phyloP scores from a whole-genome alignment of 2,329 filamentous ascomycete genomes.

The Scleromitrula shiraiana region DNA sequence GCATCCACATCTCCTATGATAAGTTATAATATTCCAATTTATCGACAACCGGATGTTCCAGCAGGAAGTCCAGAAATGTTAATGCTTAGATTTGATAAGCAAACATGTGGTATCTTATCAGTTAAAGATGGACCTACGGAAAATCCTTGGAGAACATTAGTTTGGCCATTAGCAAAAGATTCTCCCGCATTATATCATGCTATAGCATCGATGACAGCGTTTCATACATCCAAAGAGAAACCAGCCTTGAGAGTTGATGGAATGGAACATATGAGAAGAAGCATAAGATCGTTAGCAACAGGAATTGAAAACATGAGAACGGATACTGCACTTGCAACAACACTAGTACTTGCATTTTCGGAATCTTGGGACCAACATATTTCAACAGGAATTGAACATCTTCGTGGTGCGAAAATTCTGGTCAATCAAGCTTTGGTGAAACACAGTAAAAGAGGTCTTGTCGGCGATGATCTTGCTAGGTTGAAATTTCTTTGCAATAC shows the following conservation, averaged over 20 bases:
- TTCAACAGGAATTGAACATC: slow-evolving; percentile 59
- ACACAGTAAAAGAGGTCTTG: slow-evolving; percentile 36
- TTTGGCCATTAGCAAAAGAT: slow-evolving; percentile 60
- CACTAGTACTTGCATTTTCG: slow-evolving; percentile 58
- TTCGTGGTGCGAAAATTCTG: slow-evolving; percentile 57
- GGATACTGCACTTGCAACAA: slow-evolving; percentile 62
- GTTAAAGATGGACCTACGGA: slow-evolving; percentile 61
- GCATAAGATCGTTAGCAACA: slow-evolving; percentile 49
- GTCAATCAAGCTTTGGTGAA: slow-evolving; percentile 48
- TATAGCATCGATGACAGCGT: slow-evolving; percentile 60
- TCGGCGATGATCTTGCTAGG: slow-evolving; percentile 42
- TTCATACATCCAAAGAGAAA: slow-evolving; percentile 53
- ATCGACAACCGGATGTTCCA: slow-evolving; percentile 40
- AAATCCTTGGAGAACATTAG: slow-evolving; percentile 62
- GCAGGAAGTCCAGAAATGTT: slow-evolving; percentile 52
- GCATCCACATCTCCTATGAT: slow-evolving; percentile 15
- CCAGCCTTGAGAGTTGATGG: slow-evolving; percentile 52
- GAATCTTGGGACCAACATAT: slow-evolving; percentile 66
- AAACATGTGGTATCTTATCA: slow-evolving; percentile 63
- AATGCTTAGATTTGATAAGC: slow-evolving; percentile 52
- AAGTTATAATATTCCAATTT: slow-evolving; percentile 31
- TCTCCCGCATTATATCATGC: slow-evolving; percentile 61
- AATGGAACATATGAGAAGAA: slow-evolving; percentile 61
- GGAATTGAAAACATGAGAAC: slow-evolving; percentile 55
- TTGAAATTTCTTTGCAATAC: slow-evolving; percentile 64